Base-by-base conservation (phyloP, 805 yeast species). In the Teunomyces funiuensis region DNA sequence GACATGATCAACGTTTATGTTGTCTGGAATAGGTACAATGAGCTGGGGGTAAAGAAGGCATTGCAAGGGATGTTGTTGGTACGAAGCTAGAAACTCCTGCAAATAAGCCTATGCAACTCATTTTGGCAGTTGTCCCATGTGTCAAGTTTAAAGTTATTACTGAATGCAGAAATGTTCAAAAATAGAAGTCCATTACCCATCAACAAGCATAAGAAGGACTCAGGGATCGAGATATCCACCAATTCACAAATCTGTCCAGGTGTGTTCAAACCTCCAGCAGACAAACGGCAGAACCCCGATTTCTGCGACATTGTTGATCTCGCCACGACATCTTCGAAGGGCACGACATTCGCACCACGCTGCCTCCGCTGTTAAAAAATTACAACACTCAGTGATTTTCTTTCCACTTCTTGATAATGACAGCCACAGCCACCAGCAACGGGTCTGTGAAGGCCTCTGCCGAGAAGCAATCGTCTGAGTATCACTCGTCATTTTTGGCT, bases 1-100 rank as follows among this genome's bases (percentile, higher is more conserved):
- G 96, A 89, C 51, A 65, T 89, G 55, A 74, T 91, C 30, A 80
- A 85, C 3, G 62, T 90, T 3, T 91, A 90, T 58, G 90, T 88
- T 36, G 75, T 79, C 5, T 90, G 97, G 97, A 88, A 85, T 49
- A 60, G 78, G n/a, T 89, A 86, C 55, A 88, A 86, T 53, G 97
- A 87, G 57, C 71, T 69, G 23, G 60, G 67, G 47, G 76, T 80
- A 14, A 73, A 78, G 43, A 75, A 73, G 46, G 67, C 73, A 2
- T 55, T 78, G 11, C 80, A 74, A 43, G 45, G 53, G 33, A 68
- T 70, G 74, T 50, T 71, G 22, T 45, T 69, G 33, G 60, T 58
- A 29, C 51, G 70, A 20, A 5, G 33, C 18, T 29, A 29, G 28
- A 11, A 23, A 23, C 8, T 23, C 26, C n/a, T n/a, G n/a, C n/a